Base-by-base conservation (phyloP, 2,329 filamentous ascomycete genomes). In the Aspergillus awamori region DNA sequence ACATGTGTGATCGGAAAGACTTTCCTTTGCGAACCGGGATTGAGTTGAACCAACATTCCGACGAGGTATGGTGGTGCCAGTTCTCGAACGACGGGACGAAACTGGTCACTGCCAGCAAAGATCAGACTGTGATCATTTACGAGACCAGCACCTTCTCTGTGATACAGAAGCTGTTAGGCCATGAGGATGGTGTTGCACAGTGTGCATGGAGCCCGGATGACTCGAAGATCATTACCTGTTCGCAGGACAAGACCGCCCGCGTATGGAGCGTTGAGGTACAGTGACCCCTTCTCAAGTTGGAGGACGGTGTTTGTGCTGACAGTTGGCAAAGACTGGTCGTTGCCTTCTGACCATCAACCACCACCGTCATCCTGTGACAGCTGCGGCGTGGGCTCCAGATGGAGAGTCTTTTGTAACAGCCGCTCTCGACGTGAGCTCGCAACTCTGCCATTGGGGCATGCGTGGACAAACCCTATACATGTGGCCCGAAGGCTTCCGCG, bases 121-220 rank as follows among this genome's bases (percentile, higher is more conserved):
- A 92, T 63, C 86, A 86, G 28, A 83, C 84, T 7, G 89, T 96
- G 52, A 83, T 92, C 58, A 90, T 99, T 60, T 98, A 95, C 80
- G 89, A 96, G 59, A 89, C 91, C 0, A 81, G 81, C 2, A 85
- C 85, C 0, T 96, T 93, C 72, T 79, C 84, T 15, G 79, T 90
- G 7, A 70, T 90, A 3, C 84, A 87, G 59, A 82, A 77, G 49
- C 79, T 96, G 8, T 80, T 80, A 4, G 87, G 89, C 4, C 91
- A 96, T 68, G 82, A 86, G 1, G 80, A 80, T 2, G 89, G 91
- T 1, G 89, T 97, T 11, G 89, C 90, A 20, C 92, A 93, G 70
- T 79, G 96, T 4, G 84, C 91, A 1, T 99, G 95, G 92, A 97
- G 93, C 72, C 95, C 93, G 5, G 92, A 99, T 75, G 92, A 96